Evolutionary conservation across 306 rosid genomes (phyloP), one percentile per base, ranked within the genome.

Genomic region (Cicer chorassanicum): DNA sequence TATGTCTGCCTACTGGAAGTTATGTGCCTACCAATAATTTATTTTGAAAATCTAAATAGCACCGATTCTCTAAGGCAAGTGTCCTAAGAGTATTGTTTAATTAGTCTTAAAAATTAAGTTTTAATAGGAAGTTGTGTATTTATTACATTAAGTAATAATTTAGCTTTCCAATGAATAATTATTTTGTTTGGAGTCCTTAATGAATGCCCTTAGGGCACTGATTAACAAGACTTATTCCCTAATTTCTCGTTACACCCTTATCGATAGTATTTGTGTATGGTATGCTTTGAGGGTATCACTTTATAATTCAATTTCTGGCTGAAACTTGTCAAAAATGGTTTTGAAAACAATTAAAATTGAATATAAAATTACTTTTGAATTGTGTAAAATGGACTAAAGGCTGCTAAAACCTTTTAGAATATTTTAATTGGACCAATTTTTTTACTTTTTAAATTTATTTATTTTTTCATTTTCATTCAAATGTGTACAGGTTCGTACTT

Each of bases 401-500:
- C 42, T 41, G 39, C 42, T 42, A 21, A 48, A 40, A 70, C 21
- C 40, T 61, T 40, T 10, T 24, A 62, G 43, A 62, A 51, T 5
- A 10, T 50, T 39, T 42, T 38, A 51, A 63, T 42, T 53, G 59
- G 40, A 9, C 3, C 0, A 0, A 9, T 42, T 48, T 57, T 40
- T 67, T 9, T 73, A 45, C 45, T 44, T 72, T 8, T 5, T 43
- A 2, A 51, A 39, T 18, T 38, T 48, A 53, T 65, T 8, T 16
- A 7, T 13, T 36, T 59, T 2, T 4, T 39, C 38, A 16, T 61
- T 60, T 68, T 39, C 54, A 60, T 49, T 62, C 40, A 49, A 48
- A 61, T 50, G 72, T 38, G 68, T 69, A 14, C 81, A 95, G 99
- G 90, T 90, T 75, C 96, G 98, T 1, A 90, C 98, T 15, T 95